Percentiles rank a stretch among this genome's conserved stretches.
Conservation (phyloP, 331 rosid genomes). For the Rosa hybrid region DNA sequence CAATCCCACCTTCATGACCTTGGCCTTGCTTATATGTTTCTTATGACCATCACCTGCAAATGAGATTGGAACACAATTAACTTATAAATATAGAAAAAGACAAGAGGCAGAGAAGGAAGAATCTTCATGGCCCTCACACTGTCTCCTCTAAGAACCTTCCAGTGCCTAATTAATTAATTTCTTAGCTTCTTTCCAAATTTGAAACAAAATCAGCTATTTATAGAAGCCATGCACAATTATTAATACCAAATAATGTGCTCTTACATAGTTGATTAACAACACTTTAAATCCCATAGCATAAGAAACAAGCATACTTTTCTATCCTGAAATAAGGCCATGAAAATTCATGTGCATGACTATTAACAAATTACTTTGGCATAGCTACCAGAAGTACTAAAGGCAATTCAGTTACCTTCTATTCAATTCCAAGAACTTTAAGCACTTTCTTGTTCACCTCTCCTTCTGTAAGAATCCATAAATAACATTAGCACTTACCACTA, state of each 20-base stretch:
- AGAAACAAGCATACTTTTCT: neutral
- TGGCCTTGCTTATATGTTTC: slow-evolving; percentile 96
- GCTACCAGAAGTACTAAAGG: neutral
- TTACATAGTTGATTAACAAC: neutral
- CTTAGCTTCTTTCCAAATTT: slow-evolving; percentile 94
- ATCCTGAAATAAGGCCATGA: neutral
- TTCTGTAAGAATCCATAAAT: too few species aligned
- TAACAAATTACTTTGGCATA: too few species aligned
- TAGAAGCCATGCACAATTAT: neutral
- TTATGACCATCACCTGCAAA: slow-evolving; percentile 73
- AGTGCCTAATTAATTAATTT: slow-evolving; percentile 70
- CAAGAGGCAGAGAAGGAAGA: neutral
- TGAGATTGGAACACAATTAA: neutral
- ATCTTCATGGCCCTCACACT: slow-evolving; percentile 39
- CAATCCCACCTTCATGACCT: slow-evolving; percentile 91
- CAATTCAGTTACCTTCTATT: too few species aligned
- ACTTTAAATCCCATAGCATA: neutral
- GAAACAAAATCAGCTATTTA: neutral
- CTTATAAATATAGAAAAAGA: neutral
- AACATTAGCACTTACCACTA: too few species aligned
- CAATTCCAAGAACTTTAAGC: too few species aligned
- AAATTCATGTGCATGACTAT: too few species aligned
- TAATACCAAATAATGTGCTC: neutral
- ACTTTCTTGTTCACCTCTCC: too few species aligned
- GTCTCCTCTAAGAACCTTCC: slow-evolving; percentile 89